These are phyloP conservation scores for Pichia cabralensis DNA, from an alignment of 805 yeast genomes.

Conservation along the genomic window DNA sequence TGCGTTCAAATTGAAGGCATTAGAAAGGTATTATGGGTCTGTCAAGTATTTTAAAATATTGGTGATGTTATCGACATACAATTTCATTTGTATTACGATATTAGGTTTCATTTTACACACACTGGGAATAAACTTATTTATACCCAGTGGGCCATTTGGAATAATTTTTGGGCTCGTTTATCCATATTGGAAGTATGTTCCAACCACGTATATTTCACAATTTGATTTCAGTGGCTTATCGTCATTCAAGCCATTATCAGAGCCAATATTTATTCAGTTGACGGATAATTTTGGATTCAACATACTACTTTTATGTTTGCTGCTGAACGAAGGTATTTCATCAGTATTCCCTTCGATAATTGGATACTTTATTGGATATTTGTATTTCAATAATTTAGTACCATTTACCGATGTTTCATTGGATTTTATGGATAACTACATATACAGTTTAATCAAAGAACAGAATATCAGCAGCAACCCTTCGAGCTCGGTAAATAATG, in stretches of 20 bases:
- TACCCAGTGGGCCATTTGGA: constrained; percentile 36
- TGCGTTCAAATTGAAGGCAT: constrained; percentile 40
- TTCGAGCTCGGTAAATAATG: constrained; percentile 2
- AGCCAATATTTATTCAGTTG: constrained; percentile 14
- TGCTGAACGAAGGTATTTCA: constrained; percentile 33
- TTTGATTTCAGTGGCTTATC: constrained; percentile 23
- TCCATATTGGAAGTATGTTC: constrained; percentile 31
- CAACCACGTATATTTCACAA: constrained; percentile 31
- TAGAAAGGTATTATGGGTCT: constrained; percentile 52
- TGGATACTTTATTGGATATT: constrained; percentile 36
- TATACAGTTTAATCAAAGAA: constrained; percentile 10
- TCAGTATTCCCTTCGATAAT: constrained; percentile 30
- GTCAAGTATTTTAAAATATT: constrained; percentile 41
- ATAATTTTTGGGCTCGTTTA: constrained; percentile 29
- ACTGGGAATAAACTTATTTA: constrained; percentile 31
- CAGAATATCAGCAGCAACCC: background rate
- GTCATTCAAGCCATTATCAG: constrained; percentile 21
- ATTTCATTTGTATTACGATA: constrained; percentile 28
- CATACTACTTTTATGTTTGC: constrained; percentile 4
- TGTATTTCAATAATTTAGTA: constrained; percentile 32
- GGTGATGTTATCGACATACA: constrained; percentile 36
- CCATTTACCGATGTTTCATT: constrained; percentile 31
- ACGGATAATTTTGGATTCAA: constrained; percentile 11
- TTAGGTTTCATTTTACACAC: constrained; percentile 25
- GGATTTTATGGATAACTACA: constrained; percentile 12